Evolutionary conservation across 192 early-diverging fungal genomes (phyloP).

Genomic region (Lunasporangiospora selenospora): DNA sequence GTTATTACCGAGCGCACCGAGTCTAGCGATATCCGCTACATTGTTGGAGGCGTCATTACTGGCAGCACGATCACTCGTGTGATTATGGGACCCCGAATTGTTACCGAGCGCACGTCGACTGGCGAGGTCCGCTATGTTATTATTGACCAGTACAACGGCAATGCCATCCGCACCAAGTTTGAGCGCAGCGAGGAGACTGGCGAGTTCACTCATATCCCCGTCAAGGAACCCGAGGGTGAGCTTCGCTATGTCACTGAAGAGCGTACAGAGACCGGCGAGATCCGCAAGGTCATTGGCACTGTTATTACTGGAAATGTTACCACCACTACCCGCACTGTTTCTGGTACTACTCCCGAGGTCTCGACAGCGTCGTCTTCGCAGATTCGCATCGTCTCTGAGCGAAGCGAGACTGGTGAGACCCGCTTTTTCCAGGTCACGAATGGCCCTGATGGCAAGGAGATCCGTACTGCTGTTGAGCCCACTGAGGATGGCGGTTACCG

Average conservation of each 20-base stretch:
- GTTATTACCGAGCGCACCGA: conserved; percentile 33
- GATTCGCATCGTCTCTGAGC: conserved; percentile 43
- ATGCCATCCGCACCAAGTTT: conserved; percentile 49
- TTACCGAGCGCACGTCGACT: conserved; percentile 40
- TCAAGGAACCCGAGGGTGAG: conserved; percentile 50
- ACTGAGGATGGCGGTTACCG: conserved; percentile 47
- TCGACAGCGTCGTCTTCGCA: conserved; percentile 22
- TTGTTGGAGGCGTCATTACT: conserved; percentile 26
- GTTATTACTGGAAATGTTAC: conserved; percentile 48
- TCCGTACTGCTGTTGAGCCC: conserved; percentile 44
- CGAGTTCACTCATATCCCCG: conserved; percentile 44
- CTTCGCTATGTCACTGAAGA: conserved; percentile 45
- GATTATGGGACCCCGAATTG: conserved; percentile 44
- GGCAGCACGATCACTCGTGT: conserved; percentile 26
- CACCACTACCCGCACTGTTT: conserved; percentile 28
- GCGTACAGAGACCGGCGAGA: conserved; percentile 40
- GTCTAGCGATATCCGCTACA: conserved; percentile 37
- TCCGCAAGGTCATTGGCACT: conserved; percentile 43
- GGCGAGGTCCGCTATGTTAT: conserved; percentile 45
- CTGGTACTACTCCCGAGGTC: conserved; percentile 12
- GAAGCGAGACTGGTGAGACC: conserved; percentile 19
- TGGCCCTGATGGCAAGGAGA: conserved; percentile 38
- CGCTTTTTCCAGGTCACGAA: conserved; percentile 38
- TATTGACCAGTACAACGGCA: conserved; percentile 44
- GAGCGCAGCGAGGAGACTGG: conserved; percentile 42